phyloP scores from a whole-genome alignment of 2,329 filamentous ascomycete genomes.

The Tolypocladium paradoxum region DNA sequence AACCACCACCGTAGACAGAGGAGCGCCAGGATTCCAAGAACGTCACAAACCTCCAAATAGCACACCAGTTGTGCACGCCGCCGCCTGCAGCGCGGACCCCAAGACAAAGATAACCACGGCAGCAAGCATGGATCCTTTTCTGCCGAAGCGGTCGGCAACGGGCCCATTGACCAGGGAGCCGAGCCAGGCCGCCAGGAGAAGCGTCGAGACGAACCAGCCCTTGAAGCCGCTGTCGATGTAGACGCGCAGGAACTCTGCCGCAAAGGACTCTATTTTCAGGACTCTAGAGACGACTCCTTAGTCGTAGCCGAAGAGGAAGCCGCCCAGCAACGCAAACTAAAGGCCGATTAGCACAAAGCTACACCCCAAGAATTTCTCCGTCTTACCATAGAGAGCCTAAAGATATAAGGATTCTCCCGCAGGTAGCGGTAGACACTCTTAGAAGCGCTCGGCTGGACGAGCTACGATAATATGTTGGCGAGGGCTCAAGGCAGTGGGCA shows the following conservation, averaged over 20 bases:
- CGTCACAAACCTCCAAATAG: slow-evolving; percentile 22
- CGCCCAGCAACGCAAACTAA: slow-evolving; percentile 23
- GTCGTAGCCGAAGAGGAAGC: slow-evolving; percentile 38
- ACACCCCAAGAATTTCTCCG: too few relatives aligned
- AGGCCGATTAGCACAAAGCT: neutral
- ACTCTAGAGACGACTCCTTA: slow-evolving; percentile 38
- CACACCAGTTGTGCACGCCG: slow-evolving; percentile 26
- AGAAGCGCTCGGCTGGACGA: neutral
- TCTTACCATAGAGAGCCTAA: slow-evolving; percentile 20
- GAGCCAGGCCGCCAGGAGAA: slow-evolving; percentile 36
- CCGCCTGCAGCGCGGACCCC: slow-evolving; percentile 33
- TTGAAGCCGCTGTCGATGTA: slow-evolving; percentile 34
- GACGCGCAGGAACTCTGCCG: slow-evolving; percentile 17
- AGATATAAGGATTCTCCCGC: slow-evolving; percentile 26
- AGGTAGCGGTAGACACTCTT: slow-evolving; percentile 9
- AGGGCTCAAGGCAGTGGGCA: neutral
- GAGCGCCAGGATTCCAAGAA: neutral
- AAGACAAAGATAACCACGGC: slow-evolving; percentile 26
- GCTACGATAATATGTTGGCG: neutral
- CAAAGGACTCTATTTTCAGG: slow-evolving; percentile 33
- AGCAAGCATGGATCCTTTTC: slow-evolving; percentile 24
- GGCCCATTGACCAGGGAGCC: slow-evolving; percentile 34
- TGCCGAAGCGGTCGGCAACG: slow-evolving; percentile 21
- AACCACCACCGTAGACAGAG: too few relatives aligned
- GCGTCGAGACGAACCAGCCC: slow-evolving; percentile 41